Conservation (phyloP, 768 basidiomycete species). For the Porpolomopsis calyptriformis region DNA sequence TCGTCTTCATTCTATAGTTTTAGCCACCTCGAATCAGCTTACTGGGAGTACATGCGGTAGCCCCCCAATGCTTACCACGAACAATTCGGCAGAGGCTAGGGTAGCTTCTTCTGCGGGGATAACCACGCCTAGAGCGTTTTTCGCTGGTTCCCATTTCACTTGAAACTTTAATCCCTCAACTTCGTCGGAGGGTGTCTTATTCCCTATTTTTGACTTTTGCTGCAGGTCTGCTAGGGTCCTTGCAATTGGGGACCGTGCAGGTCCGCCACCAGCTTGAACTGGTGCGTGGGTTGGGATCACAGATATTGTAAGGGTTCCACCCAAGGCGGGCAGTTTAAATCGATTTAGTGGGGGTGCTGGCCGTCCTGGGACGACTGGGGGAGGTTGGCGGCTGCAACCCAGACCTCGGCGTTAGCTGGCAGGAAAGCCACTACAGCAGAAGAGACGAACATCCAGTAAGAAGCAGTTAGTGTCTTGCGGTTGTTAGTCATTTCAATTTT, state of each 20-base stretch:
- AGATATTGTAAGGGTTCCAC: conserved; percentile 65
- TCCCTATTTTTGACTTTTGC: conserved; percentile 49
- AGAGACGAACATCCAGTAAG: conserved; percentile 77
- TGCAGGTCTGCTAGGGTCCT: conserved; percentile 54
- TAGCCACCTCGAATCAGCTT: too few relatives aligned
- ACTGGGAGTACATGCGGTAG: not conserved
- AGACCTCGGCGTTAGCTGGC: not conserved
- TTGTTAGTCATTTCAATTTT: conserved; percentile 58
- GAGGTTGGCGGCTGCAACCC: conserved; percentile 28
- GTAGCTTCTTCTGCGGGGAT: conserved; percentile 39
- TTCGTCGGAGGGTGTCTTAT: conserved; percentile 54
- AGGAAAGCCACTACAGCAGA: conserved; percentile 1
- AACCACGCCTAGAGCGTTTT: conserved; percentile 51
- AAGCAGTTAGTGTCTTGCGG: conserved; percentile 55
- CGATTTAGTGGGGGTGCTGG: conserved; percentile 15
- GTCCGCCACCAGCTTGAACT: conserved; percentile 29
- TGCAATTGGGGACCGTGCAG: conserved; percentile 42
- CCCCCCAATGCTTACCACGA: conserved; percentile 40
- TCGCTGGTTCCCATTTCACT: conserved; percentile 71
- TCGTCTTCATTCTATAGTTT: conserved; percentile 48
- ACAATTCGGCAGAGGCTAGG: conserved; percentile 32
- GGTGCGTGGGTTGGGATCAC: conserved; percentile 44
- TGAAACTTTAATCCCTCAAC: conserved; percentile 59
- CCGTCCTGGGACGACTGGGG: conserved; percentile 20
- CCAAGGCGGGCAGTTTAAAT: conserved; percentile 43